Conservation (phyloP, 257 asterid genomes). For the Lycium ferocissimum region DNA sequence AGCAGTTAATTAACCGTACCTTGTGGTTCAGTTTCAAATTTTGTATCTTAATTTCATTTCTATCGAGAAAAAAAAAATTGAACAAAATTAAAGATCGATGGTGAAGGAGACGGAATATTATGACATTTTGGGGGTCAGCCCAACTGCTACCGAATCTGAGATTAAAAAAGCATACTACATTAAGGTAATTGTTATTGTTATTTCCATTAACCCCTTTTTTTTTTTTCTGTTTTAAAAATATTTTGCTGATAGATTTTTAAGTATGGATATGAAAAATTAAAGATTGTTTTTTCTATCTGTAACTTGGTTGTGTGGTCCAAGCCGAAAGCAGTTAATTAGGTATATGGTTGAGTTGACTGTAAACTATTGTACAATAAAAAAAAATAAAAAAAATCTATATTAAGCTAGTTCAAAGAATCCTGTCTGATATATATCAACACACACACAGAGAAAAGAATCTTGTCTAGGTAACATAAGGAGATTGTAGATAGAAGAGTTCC, state of each 20-base stretch:
- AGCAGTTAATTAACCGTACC: neutral
- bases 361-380: neutral
- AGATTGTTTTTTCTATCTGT: neutral
- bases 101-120: constrained; percentile 83
- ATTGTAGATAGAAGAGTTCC: neutral
- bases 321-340: neutral
- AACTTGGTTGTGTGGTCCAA: constrained; percentile 11
- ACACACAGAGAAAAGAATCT: neutral
- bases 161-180: constrained; percentile 79
- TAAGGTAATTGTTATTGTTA: constrained; percentile 43
- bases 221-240: neutral
- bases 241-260: neutral
- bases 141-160: constrained; percentile 69
- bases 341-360: neutral
- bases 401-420: neutral
- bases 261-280: neutral
- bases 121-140: constrained; percentile 79
- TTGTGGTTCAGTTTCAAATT: neutral
- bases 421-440: neutral
- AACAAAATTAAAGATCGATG: constrained; percentile 38
- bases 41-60: neutral
- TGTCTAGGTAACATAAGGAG: neutral
- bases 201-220: neutral
- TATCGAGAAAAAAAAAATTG: neutral
- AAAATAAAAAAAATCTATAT: neutral